phyloP scores from a whole-genome alignment of 495 filamentous ascomycete species.

The Talaromyces thailandensis region DNA sequence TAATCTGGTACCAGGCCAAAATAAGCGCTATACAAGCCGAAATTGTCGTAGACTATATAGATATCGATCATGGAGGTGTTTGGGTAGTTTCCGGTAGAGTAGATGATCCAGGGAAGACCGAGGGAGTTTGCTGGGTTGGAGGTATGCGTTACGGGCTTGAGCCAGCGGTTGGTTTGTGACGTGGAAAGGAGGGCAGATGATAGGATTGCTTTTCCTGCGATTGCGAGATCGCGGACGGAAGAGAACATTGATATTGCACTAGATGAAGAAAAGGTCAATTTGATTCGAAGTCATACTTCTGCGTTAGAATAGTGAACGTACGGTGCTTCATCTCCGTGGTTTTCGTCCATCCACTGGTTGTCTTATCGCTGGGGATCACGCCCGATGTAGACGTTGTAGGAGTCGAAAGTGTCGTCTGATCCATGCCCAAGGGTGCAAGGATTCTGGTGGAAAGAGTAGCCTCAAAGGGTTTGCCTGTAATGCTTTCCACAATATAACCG shows the following conservation, averaged over 20 bases:
- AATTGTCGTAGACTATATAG: slow-evolving; percentile 40
- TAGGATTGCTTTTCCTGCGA: slow-evolving; percentile 38
- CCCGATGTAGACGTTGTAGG: slow-evolving; percentile 18
- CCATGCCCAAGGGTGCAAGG: slow-evolving; percentile 35
- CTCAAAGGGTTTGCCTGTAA: slow-evolving; percentile 37
- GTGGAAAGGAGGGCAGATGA: slow-evolving; percentile 32
- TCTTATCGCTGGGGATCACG: slow-evolving; percentile 22
- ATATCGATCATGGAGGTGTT: slow-evolving; percentile 33
- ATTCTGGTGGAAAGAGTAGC: slow-evolving; percentile 34
- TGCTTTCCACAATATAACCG: slow-evolving; percentile 43
- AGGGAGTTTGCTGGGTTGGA: slow-evolving; percentile 36
- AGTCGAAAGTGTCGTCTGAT: slow-evolving; percentile 28
- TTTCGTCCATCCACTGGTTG: slow-evolving; percentile 12
- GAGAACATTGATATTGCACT: slow-evolving; percentile 18
- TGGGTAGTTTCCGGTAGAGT: slow-evolving; percentile 15
- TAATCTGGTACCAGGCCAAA: slow-evolving; percentile 42
- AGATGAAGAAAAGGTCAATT: slow-evolving; percentile 10
- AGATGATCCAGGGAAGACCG: slow-evolving; percentile 39
- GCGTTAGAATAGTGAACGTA: slow-evolving; percentile 10
- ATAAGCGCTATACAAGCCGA: slow-evolving; percentile 34
- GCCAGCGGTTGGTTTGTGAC: slow-evolving; percentile 29
- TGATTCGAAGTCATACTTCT: slow-evolving; percentile 4
- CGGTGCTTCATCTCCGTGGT: slow-evolving; percentile 14
- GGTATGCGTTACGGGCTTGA: slow-evolving; percentile 42
- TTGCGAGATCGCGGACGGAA: slow-evolving; percentile 18